Evolutionary conservation across 2,329 filamentous ascomycete genomes (phyloP), one percentile per base, ranked within the genome.

Genomic region (Thielaviopsis punctulata): DNA sequence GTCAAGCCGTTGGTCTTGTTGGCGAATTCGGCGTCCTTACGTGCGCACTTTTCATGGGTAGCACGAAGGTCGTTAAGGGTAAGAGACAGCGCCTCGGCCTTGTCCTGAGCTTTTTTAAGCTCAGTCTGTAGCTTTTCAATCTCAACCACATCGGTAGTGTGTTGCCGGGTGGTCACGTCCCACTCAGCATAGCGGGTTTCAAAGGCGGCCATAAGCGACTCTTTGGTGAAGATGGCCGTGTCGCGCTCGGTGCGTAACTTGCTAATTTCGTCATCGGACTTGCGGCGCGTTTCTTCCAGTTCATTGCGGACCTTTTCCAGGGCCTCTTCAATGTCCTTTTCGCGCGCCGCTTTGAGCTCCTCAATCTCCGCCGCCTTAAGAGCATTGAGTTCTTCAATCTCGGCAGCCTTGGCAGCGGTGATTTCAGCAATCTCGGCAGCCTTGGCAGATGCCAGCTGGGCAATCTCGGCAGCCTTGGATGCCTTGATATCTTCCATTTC

Each of bases 131-230:
- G 22, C 21, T 43, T 10, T 13, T 39, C 27, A 15, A 52, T 27
- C 21, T 45, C 45, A 8, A 36, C 15, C 39, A 46, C 25, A n/a
- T 51, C 39, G 8, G 45, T 41, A 1, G 36, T 19, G 41, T 44
- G 23, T n/a, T 52, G 52, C 3, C 53, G 53, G 9, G 36, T 55
- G 15, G 39, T 39, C 7, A 30, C 25, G 33, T 55, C 50, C 49
- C 50, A 55, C 39, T 55, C 49, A 12, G 53, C 53, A 41, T 52
- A 52, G 33, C 49, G 49, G 5, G 39, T 24, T 27, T 55, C 53
- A 46, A 55, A 55, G 12, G 53, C 53, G 5, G 30, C 39, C 53
- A 52, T 55, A 7, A 55, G 43, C 1, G 53, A 55, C 15, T 55
- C 50, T 41, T 55, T 55, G 22, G 49, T 52, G 39, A 52, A 46